Evolutionary conservation across 768 basidiomycete genomes (phyloP), one percentile per base, ranked within the genome.

Genomic region (Russula sp.): DNA sequence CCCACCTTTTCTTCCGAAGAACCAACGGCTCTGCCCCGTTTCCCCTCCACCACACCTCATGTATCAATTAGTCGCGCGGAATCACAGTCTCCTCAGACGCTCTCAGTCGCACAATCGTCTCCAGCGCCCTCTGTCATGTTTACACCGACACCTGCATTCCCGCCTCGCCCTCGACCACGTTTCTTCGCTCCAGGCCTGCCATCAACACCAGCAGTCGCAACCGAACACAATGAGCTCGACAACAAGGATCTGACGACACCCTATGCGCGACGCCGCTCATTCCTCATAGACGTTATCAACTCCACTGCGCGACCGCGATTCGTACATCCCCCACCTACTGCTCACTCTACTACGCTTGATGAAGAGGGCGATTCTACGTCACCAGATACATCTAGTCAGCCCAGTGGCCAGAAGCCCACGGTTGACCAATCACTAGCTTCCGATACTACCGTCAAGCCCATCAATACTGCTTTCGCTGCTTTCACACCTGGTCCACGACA

Each of bases 261-360:
- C 2, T 79, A 82, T 67, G 83, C 86, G 14, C 86, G 88, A 64
- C 85, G 89, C 46, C 84, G 85, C 18, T 92, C 89, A 1, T 93
- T 94, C 77, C 81, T 94, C 14, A 81, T 94, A 44, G 86, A 85
- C 10, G 88, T 94, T 9, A 89, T 94, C 72, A 88, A 92, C 71
- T 91, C 91, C 6, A 90, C 87, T 1, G 78, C 88, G 5, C 85
- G 90, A 36, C 90, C 91, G 0, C 83, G 87, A 10, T 78, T 92
- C 71, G 80, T 82, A 71, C 81, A 87, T 75, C 83, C 85, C 0
- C 77, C 78, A 59, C 69, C 70, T 48, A 49, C 42, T 2, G 51
- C 34, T 13, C 64, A 61, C 34, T 26, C 59, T 1, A 13, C 34
- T 44, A 11, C 32, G 26, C 24, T 40, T 14, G 48, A 61, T 18